Percentiles rank a stretch among this genome's conserved stretches.
These are phyloP conservation scores for Tricholoma terreum DNA, from an alignment of 768 basidiomycete species.

Conservation along the genomic window DNA sequence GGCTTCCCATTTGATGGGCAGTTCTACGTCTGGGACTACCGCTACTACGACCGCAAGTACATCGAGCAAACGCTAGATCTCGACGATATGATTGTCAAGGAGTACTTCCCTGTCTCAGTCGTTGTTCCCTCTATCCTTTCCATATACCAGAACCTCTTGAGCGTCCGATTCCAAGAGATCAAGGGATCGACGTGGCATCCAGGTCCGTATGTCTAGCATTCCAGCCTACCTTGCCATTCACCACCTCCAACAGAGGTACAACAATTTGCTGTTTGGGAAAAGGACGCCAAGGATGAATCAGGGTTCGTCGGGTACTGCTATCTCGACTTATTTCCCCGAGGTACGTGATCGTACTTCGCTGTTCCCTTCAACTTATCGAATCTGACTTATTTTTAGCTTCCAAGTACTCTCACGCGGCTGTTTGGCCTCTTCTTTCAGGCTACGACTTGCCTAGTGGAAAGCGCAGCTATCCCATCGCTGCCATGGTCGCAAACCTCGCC, in stretches of 20 bases:
- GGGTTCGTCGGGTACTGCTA: slow-evolving; percentile 85
- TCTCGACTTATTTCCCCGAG: slow-evolving; percentile 83
- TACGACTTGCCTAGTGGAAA: slow-evolving; percentile 53
- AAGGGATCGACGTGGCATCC: slow-evolving; percentile 75
- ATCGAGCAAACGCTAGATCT: slow-evolving; percentile 65
- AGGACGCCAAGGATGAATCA: slow-evolving; percentile 62
- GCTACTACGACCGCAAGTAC: slow-evolving; percentile 66
- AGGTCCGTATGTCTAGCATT: slow-evolving; percentile 37
- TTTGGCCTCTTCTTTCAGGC: slow-evolving; percentile 74
- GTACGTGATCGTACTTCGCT: slow-evolving; percentile 34
- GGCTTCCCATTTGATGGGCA: slow-evolving; percentile 65
- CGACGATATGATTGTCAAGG: slow-evolving; percentile 78
- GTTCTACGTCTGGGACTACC: slow-evolving; percentile 85
- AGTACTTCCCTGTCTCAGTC: slow-evolving; percentile 84
- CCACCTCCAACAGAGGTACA: slow-evolving; percentile 58
- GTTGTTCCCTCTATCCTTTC: slow-evolving; percentile 80
- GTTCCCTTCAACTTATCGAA: background rate
- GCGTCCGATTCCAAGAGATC: slow-evolving; percentile 68
- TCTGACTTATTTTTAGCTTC: slow-evolving; percentile 39
- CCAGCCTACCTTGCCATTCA: background rate
- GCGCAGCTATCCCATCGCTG: slow-evolving; percentile 69
- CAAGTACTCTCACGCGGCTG: slow-evolving; percentile 86
- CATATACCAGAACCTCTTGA: slow-evolving; percentile 81
- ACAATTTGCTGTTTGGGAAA: slow-evolving; percentile 83
- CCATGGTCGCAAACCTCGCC: slow-evolving; percentile 91